These are phyloP conservation scores for Syzygium oleosum DNA, from an alignment of 345 rosid genomes.

Conservation along the genomic window DNA sequence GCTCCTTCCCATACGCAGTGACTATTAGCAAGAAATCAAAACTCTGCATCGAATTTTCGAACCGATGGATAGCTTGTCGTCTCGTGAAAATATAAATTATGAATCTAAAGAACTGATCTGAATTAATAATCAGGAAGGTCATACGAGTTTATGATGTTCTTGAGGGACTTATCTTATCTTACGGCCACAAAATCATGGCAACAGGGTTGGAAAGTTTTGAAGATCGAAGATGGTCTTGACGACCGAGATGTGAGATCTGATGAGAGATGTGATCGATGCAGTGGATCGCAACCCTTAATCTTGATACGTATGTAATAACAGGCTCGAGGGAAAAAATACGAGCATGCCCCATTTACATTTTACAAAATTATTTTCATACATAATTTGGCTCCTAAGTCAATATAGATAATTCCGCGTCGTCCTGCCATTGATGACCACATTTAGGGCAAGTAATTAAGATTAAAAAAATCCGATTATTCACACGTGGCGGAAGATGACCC, in stretches of 20 bases:
- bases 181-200: not conserved
- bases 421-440: not conserved
- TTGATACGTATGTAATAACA: not conserved
- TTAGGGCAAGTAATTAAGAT: not conserved
- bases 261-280: fast-evolving
- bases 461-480: not conserved
- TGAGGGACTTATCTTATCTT: not conserved
- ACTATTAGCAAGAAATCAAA: not conserved
- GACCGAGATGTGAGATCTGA: not conserved
- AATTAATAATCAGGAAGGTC: not conserved
- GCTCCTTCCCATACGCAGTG: not conserved
- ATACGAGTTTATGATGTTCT: not conserved
- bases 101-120: fast-evolving
- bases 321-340: not conserved
- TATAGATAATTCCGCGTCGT: not conserved
- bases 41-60: not conserved
- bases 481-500: not conserved
- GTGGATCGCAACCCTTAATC: not conserved
- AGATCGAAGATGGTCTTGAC: fast-evolving
- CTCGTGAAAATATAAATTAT: not conserved
- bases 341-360: not conserved
- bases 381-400: not conserved
- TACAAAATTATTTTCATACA: not conserved
- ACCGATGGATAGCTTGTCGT: fast-evolving
- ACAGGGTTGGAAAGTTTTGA: not conserved